Evolutionary conservation across 768 basidiomycete species (phyloP), one percentile per base, ranked within the genome.

Genomic region (Imleria badia): DNA sequence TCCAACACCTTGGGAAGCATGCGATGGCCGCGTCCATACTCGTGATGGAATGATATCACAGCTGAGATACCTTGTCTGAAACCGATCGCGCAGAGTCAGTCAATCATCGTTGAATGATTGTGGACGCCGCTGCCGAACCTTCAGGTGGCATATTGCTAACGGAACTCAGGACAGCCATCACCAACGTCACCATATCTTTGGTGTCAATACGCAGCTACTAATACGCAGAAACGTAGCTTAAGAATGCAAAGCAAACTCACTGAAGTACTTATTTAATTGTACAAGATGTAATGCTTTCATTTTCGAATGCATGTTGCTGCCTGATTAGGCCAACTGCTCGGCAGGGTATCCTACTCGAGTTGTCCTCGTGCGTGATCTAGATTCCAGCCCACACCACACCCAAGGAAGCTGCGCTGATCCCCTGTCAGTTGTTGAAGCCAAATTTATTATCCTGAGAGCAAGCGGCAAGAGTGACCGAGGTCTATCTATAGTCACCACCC

Each of bases 21-120:
- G 17, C 15, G 5, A 39, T 52, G 49, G 60, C 59, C 56, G 62
- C 55, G 60, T 63, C 66, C 60, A 66, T 64, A 45, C 29, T 45
- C 17, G 13, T 22, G 55, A 43, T 43, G 52, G 17, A 43, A 36
- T 40, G 45, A 51, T 23, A 45, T 52, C 41, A 39, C 44, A 26
- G 26, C 6, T 26, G 26, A 26, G 26, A 26, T 26, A 26, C 26
- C 26, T 26, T 26, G 26, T 26, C 26, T 26, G 26, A 26, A 26
- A 26, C 26, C 26, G 26, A 26, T 26, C 26, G 26, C 26, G 26
- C 26, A 3, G 26, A 26, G 26, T 26, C 26, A 26, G 26, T 39
- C 38, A 19, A 39, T 17, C 53, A 9, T 44, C 33, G 26, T 45
- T 26, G 20, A 22, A 41, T 19, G 46, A 31, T 26, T n/a, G n/a